Percentiles rank a stretch among this genome's conserved stretches.
Evolutionary conservation across 768 basidiomycete species (phyloP).

Genomic region (Russula vinacea): DNA sequence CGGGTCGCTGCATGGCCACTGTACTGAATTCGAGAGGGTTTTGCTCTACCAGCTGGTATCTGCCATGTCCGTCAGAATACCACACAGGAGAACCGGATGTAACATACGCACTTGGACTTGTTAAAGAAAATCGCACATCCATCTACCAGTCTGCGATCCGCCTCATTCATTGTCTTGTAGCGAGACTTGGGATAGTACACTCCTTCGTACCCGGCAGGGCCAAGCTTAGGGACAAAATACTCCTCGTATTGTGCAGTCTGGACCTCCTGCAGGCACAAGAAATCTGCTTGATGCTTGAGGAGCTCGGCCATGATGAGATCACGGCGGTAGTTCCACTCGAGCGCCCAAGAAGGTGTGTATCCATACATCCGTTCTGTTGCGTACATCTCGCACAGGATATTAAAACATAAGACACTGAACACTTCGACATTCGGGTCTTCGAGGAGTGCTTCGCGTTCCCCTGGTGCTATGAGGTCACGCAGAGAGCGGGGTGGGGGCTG

Average conservation of each 20-base stretch:
- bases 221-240: constrained; percentile 74
- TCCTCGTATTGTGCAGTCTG: constrained; percentile 91
- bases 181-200: constrained; percentile 88
- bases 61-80: constrained; percentile 36
- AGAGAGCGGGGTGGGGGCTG: constrained; percentile 82
- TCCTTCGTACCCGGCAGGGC: constrained; percentile 80
- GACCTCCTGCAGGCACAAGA: constrained; percentile 94
- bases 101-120: constrained; percentile 66
- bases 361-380: constrained; percentile 89
- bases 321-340: constrained; percentile 93
- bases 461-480: constrained; percentile 57
- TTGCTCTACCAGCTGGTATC: constrained; percentile 90
- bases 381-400: constrained; percentile 88
- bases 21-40: constrained; percentile 91
- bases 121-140: constrained; percentile 98
- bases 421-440: constrained; percentile 69
- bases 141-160: constrained; percentile 85
- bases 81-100: background rate
- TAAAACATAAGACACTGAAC: constrained; percentile 81
- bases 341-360: constrained; percentile 97
- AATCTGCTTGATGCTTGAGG: constrained; percentile 75
- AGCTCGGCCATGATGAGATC: constrained; percentile 84
- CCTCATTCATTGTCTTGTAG: constrained; percentile 87
- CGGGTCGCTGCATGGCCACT: constrained; percentile 86
- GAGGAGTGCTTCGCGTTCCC: constrained; percentile 56